Evolutionary conservation across 129 eudicot genomes (phyloP).

Genomic region (Saussurea involucrata): DNA sequence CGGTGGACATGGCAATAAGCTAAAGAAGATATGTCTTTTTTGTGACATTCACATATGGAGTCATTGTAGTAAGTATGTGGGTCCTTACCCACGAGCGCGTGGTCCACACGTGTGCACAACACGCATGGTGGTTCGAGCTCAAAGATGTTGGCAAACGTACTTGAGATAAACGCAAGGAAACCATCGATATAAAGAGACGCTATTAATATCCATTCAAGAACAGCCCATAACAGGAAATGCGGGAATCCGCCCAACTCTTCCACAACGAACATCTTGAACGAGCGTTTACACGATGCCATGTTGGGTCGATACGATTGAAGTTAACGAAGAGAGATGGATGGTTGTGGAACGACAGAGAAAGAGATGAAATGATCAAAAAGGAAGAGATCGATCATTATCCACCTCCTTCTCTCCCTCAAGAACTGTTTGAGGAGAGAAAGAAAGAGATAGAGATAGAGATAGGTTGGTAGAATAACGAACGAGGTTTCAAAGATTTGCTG

Average conservation of each 20-base stretch:
- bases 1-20: conserved; percentile 86
- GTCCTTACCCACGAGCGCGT: conserved; percentile 36
- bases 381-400: conserved; percentile 66
- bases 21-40: conserved; percentile 72
- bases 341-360: conserved; percentile 13
- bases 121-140: conserved; percentile 72
- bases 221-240: conserved; percentile 58
- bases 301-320: background rate
- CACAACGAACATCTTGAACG: conserved; percentile 48
- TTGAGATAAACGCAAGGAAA: conserved; percentile 45
- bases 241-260: conserved; percentile 62
- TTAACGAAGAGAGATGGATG: background rate
- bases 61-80: conserved; percentile 50
- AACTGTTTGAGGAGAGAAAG: conserved; percentile 20
- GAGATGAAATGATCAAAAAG: conserved; percentile 29
- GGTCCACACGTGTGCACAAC: conserved; percentile 85
- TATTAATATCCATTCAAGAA: conserved; percentile 78
- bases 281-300: conserved; percentile 36
- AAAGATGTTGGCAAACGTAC: conserved; percentile 56
- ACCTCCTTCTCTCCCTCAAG: conserved; percentile 37
- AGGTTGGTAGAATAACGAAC: conserved; percentile 25
- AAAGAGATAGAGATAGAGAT: conserved; percentile 15
- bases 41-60: conserved; percentile 80
- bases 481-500: conserved; percentile 21
- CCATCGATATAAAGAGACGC: conserved; percentile 67